Evolutionary conservation across 2,329 filamentous ascomycete genomes (phyloP).

Genomic region (Mariannaea sp.): DNA sequence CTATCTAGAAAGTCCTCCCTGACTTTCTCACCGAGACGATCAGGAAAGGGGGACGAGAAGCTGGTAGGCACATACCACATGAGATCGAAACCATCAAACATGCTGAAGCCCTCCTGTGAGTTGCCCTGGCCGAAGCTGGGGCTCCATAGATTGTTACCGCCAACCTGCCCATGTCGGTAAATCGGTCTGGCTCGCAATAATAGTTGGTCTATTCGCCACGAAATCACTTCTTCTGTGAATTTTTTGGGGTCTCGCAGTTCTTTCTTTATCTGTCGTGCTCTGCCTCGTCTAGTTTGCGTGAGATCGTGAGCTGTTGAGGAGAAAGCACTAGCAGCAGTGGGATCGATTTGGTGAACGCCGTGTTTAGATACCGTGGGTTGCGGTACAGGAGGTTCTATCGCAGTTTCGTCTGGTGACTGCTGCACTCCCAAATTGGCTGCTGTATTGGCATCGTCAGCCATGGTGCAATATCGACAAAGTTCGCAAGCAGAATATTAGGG

Average conservation of each 20-base stretch:
- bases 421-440: not conserved
- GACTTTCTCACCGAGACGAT: slow-evolving; percentile 8
- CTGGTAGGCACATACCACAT: slow-evolving; percentile 33
- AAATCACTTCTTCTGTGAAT: slow-evolving; percentile 28
- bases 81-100: slow-evolving; percentile 34
- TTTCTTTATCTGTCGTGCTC: not conserved
- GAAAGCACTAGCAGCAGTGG: not conserved
- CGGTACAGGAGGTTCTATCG: not conserved
- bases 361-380: not conserved
- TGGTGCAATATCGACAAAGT: not conserved
- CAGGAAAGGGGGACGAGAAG: slow-evolving; percentile 16
- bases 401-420: not conserved
- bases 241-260: slow-evolving; percentile 9
- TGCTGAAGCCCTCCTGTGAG: slow-evolving; percentile 10
- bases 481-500: not conserved
- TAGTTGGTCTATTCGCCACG: slow-evolving; percentile 27
- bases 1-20: slow-evolving; percentile 14
- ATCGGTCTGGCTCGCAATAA: slow-evolving; percentile 27
- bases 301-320: too few relatives aligned
- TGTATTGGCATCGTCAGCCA: not conserved
- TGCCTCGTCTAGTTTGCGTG: not conserved
- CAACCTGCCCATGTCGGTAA: slow-evolving; percentile 22
- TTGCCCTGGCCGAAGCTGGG: slow-evolving; percentile 17
- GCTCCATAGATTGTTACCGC: slow-evolving; percentile 30
- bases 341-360: not conserved